Conservation (phyloP, 805 yeast genomes). For the Yamadazyma akitaensis region DNA sequence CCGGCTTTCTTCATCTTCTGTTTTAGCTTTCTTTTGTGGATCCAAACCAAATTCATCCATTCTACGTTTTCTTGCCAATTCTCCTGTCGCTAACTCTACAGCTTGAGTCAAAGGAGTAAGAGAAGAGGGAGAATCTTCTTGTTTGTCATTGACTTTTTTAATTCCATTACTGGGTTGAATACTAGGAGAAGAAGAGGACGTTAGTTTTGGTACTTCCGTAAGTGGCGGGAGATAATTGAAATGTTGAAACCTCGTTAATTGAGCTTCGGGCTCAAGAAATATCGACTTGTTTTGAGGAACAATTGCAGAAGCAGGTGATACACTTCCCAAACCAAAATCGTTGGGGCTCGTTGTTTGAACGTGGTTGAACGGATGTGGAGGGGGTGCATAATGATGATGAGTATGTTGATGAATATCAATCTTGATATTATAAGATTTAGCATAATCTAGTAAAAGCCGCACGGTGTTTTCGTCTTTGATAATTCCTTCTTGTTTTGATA, state of each 20-base stretch:
- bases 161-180: not conserved
- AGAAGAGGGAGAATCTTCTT: constrained; percentile 13
- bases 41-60: constrained; percentile 6
- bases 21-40: constrained; percentile 3
- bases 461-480: constrained; percentile 55
- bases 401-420: constrained; percentile 83
- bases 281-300: constrained; percentile 4
- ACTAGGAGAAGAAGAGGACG: constrained; percentile 45
- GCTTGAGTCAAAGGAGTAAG: constrained; percentile 42
- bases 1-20: not conserved
- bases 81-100: constrained; percentile 36
- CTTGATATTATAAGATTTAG: constrained; percentile 52
- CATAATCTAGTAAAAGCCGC: constrained; percentile 55
- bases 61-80: constrained; percentile 14
- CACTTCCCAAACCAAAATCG: constrained; percentile 2
- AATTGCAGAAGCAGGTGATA: not conserved
- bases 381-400: constrained; percentile 69
- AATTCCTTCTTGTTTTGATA: constrained; percentile 38
- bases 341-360: constrained; percentile 4
- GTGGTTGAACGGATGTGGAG: constrained; percentile 17
- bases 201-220: constrained; percentile 67
- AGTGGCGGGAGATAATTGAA: constrained; percentile 72
- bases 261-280: constrained; percentile 48
- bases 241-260: constrained; percentile 59
- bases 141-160: constrained; percentile 38